Percentiles rank a stretch among this genome's conserved stretches.
Evolutionary conservation across 2,329 filamentous ascomycete genomes (phyloP).

Genomic region (Sporothrix globosa): DNA sequence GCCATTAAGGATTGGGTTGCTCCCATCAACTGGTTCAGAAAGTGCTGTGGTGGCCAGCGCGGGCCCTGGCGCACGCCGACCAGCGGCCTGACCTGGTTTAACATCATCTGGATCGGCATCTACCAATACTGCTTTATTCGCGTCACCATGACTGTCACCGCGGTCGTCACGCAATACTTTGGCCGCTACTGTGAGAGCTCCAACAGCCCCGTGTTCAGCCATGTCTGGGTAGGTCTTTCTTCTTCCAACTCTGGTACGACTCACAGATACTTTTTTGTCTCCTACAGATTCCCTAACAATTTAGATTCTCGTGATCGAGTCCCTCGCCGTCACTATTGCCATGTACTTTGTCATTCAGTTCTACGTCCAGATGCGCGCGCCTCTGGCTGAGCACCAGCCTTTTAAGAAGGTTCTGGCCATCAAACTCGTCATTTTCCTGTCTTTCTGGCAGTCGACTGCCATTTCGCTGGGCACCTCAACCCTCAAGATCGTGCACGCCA

Average conservation of each 20-base stretch:
- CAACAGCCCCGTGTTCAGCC: constrained; percentile 75
- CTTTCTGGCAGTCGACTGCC: constrained; percentile 75
- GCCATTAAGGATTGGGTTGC: constrained; percentile 73
- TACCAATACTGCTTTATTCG: constrained; percentile 87
- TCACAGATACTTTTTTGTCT: background rate
- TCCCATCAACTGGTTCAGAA: constrained; percentile 71
- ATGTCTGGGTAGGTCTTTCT: constrained; percentile 69
- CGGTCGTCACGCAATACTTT: constrained; percentile 71
- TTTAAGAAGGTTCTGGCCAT: constrained; percentile 84
- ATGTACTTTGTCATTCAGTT: constrained; percentile 92
- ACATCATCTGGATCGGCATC: constrained; percentile 78
- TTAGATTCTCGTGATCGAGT: constrained; percentile 69
- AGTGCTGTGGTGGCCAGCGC: constrained; percentile 68
- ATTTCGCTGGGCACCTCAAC: constrained; percentile 59
- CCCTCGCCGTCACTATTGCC: constrained; percentile 72
- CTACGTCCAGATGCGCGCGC: constrained; percentile 73
- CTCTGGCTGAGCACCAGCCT: constrained; percentile 69
- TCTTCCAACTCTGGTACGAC: background rate
- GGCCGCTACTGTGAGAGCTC: constrained; percentile 77
- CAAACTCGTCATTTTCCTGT: constrained; percentile 89
- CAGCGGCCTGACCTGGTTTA: constrained; percentile 88
- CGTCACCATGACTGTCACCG: constrained; percentile 76
- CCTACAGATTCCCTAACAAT: background rate
- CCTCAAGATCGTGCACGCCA: constrained; percentile 65
- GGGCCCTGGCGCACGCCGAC: constrained; percentile 73